phyloP scores from a whole-genome alignment of 306 rosid species.

The Prunus mume region DNA sequence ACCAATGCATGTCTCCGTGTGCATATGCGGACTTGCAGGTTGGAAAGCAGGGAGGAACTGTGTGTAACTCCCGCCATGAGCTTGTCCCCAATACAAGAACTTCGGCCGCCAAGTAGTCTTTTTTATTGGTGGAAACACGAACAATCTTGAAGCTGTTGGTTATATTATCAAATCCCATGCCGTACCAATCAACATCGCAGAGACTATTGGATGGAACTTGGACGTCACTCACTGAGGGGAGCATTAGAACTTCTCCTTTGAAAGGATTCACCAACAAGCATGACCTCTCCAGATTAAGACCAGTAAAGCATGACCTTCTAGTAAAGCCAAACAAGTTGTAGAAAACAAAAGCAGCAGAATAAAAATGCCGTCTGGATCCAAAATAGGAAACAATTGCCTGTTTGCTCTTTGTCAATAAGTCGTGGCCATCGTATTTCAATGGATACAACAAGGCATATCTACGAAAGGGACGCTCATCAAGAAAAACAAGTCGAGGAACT shows the following conservation, averaged over 20 bases:
- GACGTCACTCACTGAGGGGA: neutral
- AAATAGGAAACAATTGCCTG: neutral
- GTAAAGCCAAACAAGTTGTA: neutral
- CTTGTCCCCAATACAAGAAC: neutral
- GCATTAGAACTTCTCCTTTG: neutral
- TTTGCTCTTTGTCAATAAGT: neutral
- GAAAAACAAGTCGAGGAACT: neutral
- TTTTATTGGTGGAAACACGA: neutral
- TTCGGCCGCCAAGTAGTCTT: neutral
- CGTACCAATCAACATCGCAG: neutral
- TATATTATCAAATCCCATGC: neutral
- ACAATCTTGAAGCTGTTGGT: neutral
- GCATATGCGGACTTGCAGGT: neutral
- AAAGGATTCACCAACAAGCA: neutral
- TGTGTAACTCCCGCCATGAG: neutral
- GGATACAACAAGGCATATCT: neutral
- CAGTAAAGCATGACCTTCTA: neutral
- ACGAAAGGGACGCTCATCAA: neutral
- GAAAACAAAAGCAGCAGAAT: neutral
- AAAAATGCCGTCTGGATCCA: neutral
- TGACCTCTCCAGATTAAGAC: neutral
- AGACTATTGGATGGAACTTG: neutral
- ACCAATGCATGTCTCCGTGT: slow-evolving; percentile 5
- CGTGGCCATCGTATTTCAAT: neutral
- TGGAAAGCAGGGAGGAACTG: neutral